Evolutionary conservation across 371 early-diverging fungal species (phyloP).

Genomic region (Encephalitozoon romaleae): DNA sequence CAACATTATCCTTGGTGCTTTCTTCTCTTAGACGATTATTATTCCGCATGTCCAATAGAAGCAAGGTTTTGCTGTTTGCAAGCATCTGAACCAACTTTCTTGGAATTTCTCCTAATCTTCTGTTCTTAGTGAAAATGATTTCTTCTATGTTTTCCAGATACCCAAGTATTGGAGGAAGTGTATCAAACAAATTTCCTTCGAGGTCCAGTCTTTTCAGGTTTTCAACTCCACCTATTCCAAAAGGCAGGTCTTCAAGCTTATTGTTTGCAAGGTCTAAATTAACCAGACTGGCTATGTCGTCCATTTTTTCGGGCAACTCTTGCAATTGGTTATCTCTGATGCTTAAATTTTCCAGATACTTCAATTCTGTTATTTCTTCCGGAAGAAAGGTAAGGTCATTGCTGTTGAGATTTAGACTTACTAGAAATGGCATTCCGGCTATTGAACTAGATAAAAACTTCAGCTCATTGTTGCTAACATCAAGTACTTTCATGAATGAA

Average conservation of each 20-base stretch:
- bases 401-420: background rate
- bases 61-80: background rate
- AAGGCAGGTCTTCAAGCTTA: conserved; percentile 64
- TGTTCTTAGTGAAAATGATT: conserved; percentile 58
- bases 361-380: background rate
- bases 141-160: conserved; percentile 42
- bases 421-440: background rate
- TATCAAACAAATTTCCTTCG: conserved; percentile 59
- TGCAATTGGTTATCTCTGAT: conserved; percentile 42
- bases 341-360: background rate
- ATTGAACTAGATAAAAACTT: background rate
- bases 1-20: background rate
- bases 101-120: background rate
- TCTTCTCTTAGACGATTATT: background rate
- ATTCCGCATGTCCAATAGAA: background rate
- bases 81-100: background rate
- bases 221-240: conserved; percentile 64
- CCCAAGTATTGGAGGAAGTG: conserved; percentile 45
- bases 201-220: conserved; percentile 64
- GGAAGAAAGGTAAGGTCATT: background rate
- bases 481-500: background rate
- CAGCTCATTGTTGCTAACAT: background rate
- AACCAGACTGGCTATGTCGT: conserved; percentile 64
- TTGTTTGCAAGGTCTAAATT: conserved; percentile 69
- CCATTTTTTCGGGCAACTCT: conserved; percentile 66